Conservation (phyloP, 1,284 basidiomycete species). For the Fomitiporia mediterranea region DNA sequence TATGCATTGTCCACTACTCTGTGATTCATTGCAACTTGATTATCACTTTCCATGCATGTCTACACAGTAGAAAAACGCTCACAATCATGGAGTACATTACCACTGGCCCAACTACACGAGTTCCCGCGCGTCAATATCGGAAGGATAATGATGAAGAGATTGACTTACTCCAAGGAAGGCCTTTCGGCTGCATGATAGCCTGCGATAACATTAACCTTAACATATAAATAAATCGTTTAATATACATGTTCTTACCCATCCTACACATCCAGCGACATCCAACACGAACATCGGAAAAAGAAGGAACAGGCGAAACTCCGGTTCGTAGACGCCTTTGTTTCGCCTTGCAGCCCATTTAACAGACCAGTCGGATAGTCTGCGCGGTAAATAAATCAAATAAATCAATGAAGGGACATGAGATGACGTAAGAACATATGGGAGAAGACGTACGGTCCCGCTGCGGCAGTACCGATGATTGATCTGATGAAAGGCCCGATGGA, state of each 20-base stretch:
- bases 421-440: no score
- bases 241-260: constrained; percentile 43
- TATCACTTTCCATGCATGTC: neutral
- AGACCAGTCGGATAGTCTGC: constrained; percentile 35
- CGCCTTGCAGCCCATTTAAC: constrained; percentile 38
- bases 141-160: neutral
- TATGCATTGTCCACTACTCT: constrained; percentile 21
- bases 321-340: constrained; percentile 43
- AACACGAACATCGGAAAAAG: constrained; percentile 37
- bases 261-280: constrained; percentile 41
- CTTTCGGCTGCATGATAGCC: constrained; percentile 18
- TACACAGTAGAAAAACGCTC: neutral
- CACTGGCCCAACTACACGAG: constrained; percentile 19
- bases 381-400: neutral
- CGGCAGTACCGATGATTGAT: constrained; percentile 35
- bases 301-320: constrained; percentile 42
- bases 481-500: constrained; percentile 42
- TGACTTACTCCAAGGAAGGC: constrained; percentile 19
- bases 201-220: neutral
- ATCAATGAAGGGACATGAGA: neutral
- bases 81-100: constrained; percentile 23
- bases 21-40: neutral
- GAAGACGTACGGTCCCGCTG: constrained; percentile 33
- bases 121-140: neutral
- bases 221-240: no score